These are phyloP conservation scores for Albophoma yamanashiensis DNA, from an alignment of 2,329 filamentous ascomycete genomes.

Conservation along the genomic window DNA sequence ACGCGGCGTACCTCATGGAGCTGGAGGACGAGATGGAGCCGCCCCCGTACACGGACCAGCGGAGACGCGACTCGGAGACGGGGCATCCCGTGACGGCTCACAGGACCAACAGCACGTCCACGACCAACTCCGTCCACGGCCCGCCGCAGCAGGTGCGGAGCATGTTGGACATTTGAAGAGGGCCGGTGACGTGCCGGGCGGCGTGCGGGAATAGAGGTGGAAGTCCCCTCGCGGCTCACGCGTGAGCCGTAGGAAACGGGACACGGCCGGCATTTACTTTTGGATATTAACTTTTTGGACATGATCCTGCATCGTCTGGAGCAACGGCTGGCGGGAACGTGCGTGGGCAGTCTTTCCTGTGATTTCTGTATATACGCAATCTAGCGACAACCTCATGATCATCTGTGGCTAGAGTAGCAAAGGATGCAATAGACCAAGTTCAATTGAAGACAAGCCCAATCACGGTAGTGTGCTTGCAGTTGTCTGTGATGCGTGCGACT, in stretches of 20 bases:
- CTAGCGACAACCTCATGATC: not conserved
- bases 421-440: not conserved
- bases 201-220: not conserved
- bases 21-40: conserved; percentile 27
- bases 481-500: not conserved
- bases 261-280: not conserved
- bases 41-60: conserved; percentile 24
- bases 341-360: not conserved
- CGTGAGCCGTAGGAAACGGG: not conserved
- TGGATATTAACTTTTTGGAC: not conserved
- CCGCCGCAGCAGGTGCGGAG: conserved; percentile 45
- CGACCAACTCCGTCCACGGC: conserved; percentile 32
- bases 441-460: not conserved
- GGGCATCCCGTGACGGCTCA: conserved; percentile 17
- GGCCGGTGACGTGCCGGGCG: not conserved
- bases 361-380: not conserved
- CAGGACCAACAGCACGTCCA: conserved; percentile 34
- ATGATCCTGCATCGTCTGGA: not conserved
- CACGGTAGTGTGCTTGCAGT: not conserved
- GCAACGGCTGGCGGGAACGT: not conserved
- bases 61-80: conserved; percentile 13
- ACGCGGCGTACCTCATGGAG: conserved; percentile 26
- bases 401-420: not conserved
- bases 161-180: conserved; percentile 43
- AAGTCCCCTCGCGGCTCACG: not conserved